A percentile compares a stretch with the other conserved stretches of the same genome.
phyloP scores from a whole-genome alignment of 768 basidiomycete genomes.

The Coprinellus aureogranulatus region DNA sequence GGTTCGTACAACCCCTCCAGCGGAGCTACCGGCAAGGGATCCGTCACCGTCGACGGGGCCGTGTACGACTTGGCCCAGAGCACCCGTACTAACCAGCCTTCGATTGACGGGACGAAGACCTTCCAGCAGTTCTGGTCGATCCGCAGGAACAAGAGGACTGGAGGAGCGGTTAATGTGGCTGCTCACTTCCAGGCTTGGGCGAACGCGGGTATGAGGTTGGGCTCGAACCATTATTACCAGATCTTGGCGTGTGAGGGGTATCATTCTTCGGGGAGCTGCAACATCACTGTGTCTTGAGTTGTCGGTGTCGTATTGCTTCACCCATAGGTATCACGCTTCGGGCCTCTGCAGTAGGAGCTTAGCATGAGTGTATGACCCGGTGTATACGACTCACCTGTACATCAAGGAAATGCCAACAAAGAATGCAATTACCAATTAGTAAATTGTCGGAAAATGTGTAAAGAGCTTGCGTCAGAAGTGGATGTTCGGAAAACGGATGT shows the following conservation, averaged over 20 bases:
- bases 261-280: constrained; percentile 34
- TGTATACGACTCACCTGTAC: no score
- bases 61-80: constrained; percentile 41
- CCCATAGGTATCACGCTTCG: no score
- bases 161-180: constrained; percentile 33
- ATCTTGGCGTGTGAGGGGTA: constrained; percentile 48
- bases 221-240: constrained; percentile 39
- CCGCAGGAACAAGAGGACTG: constrained; percentile 28
- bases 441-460: no score
- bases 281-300: constrained; percentile 8
- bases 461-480: no score
- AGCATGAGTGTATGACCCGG: no score
- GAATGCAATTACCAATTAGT: no score
- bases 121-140: constrained; percentile 49
- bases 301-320: no score
- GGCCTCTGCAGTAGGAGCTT: no score
- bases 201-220: constrained; percentile 35
- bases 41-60: constrained; percentile 39
- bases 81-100: constrained; percentile 37
- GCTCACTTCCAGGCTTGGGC: constrained; percentile 47
- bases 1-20: constrained; percentile 41
- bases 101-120: constrained; percentile 41
- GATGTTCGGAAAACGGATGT: no score
- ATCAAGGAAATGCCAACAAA: no score
- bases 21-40: constrained; percentile 31